Base-by-base conservation (phyloP, 2,329 filamentous ascomycete species). In the Fulvia fulva region DNA sequence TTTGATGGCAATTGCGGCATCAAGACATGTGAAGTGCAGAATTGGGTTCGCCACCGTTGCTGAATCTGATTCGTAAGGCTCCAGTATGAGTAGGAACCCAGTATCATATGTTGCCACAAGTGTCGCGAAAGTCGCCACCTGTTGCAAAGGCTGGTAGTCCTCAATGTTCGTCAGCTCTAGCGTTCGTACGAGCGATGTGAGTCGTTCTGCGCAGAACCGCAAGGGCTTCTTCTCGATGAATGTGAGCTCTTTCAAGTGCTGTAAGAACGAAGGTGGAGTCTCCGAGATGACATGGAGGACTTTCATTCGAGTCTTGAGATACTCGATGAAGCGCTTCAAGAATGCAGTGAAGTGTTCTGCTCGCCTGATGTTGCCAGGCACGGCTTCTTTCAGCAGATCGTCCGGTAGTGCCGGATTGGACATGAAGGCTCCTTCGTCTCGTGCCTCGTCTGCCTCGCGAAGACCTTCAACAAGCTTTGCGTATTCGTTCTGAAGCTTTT, bases 211-310 rank as follows among this genome's bases (percentile, higher is more conserved):
- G 70, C 95, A 99, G 74, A 99, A 99, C 51, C 90, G 82, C 11
- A 99, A 75, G 0, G 94, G 94, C 68, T 99, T 99, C 73, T 91
- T 91, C 72, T 99, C 94, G 68, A 99, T 99, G 70, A 96, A 99
- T 0, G 95, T 99, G 57, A 96, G 87, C 65, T 99, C 94, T 71
- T 90, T 95, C 6, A 99, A 80, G 77, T 99, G 93, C 16, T 89
- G 85, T 8, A 99, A 81, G 73, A 99, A 99, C 0, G 93, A 97
- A 2, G 90, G 88, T 0, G 94, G 94, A 0, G 93, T 99, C 74
- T 99, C 94, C 7, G 94, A 97, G 63, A 97, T 97, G 64, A 96
- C 93, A 71, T 97, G 91, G 4, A 94, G 86, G 14, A 97, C 92
- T 80, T 96, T 97, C 94, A 99, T 97, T 58, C 95, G 86, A 1